Conservation (phyloP, 1,284 basidiomycete genomes). For the Leccinum proliferum region DNA sequence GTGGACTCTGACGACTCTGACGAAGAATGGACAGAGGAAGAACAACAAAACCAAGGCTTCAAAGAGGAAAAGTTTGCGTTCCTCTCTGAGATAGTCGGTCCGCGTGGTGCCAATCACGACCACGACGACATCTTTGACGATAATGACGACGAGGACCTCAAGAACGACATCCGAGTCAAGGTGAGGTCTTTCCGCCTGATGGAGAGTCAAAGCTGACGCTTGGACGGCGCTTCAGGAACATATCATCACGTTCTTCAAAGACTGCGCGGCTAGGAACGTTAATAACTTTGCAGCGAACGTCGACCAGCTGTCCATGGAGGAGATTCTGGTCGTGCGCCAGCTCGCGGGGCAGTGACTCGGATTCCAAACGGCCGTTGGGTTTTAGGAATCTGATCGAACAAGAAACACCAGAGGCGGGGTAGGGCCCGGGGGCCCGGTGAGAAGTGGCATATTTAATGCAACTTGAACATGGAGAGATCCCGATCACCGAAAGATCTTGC, state of each 20-base stretch:
- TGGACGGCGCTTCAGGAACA: constrained; percentile 45
- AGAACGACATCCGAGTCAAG: constrained; percentile 66
- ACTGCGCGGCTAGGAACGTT: constrained; percentile 62
- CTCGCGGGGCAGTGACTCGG: constrained; percentile 36
- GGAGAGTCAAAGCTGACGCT: neutral
- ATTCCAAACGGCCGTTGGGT: neutral
- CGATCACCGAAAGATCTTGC: neutral
- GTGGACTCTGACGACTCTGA: constrained; percentile 80
- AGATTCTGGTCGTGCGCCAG: constrained; percentile 60
- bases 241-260: constrained; percentile 61
- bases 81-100: constrained; percentile 66
- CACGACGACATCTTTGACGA: constrained; percentile 66
- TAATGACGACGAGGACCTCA: constrained; percentile 82
- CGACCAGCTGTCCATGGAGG: constrained; percentile 61
- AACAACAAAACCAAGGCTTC: constrained; percentile 46
- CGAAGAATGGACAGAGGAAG: constrained; percentile 88
- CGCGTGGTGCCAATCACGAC: constrained; percentile 63
- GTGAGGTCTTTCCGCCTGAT: constrained; percentile 36
- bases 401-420: neutral
- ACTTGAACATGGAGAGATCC: neutral
- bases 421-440: neutral
- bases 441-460: neutral
- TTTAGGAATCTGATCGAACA: neutral
- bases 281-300: constrained; percentile 63
- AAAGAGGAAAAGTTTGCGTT: constrained; percentile 62